Percentiles rank a stretch among this genome's conserved stretches.
Evolutionary conservation across 345 rosid genomes (phyloP).

Genomic region (Heritiera fomes): DNA sequence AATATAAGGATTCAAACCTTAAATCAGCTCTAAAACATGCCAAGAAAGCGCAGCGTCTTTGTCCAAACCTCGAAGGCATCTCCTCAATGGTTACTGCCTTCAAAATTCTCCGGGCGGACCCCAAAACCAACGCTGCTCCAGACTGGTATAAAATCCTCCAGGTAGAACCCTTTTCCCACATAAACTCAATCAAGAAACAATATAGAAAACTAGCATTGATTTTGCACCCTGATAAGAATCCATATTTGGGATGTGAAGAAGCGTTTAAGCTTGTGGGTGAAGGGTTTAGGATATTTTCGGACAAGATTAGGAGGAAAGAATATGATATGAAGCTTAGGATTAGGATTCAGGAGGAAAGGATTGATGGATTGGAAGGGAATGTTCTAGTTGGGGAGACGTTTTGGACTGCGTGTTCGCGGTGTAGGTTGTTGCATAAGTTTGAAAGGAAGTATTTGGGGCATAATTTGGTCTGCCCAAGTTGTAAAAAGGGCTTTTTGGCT

Average conservation of each 20-base stretch:
- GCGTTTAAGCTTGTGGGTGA: constrained; percentile 86
- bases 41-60: constrained; percentile 60
- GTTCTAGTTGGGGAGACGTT: constrained; percentile 39
- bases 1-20: constrained; percentile 48
- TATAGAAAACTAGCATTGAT: constrained; percentile 69
- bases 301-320: constrained; percentile 63
- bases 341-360: constrained; percentile 63
- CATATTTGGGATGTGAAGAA: constrained; percentile 65
- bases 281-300: constrained; percentile 69
- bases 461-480: constrained; percentile 69
- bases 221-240: constrained; percentile 83
- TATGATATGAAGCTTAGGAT: constrained; percentile 76
- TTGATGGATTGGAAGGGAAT: constrained; percentile 34
- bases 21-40: constrained; percentile 63
- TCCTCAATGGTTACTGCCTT: constrained; percentile 69
- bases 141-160: constrained; percentile 82
- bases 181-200: constrained; percentile 61
- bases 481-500: constrained; percentile 72
- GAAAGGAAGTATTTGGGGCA: constrained; percentile 74
- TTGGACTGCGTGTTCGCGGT: constrained; percentile 69
- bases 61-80: constrained; percentile 56
- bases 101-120: constrained; percentile 50
- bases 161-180: constrained; percentile 85
- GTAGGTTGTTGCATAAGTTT: constrained; percentile 70
- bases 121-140: constrained; percentile 33